Percentiles rank a stretch among this genome's conserved stretches.
Evolutionary conservation across 805 yeast species (phyloP).

Genomic region (Candida glaebosa): DNA sequence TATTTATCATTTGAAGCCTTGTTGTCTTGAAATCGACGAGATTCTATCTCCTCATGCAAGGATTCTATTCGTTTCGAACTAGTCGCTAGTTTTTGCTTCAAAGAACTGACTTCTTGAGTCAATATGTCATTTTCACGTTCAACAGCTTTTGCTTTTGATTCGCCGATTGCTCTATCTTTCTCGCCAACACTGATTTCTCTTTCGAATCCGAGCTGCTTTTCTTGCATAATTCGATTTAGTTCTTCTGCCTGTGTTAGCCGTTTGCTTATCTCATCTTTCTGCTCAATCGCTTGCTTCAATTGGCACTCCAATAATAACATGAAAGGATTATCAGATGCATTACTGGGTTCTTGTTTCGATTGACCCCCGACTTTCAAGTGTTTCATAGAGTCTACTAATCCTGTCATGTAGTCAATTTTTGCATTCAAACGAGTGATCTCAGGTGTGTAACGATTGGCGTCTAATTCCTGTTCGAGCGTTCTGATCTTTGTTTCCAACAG

Average conservation of each 20-base stretch:
- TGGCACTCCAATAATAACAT: conserved; percentile 5
- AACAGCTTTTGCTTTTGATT: conserved; percentile 24
- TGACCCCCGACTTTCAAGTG: not conserved
- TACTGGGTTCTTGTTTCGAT: not conserved
- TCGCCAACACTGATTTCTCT: conserved; percentile 8
- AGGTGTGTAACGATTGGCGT: not conserved
- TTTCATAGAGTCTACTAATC: conserved; percentile 2
- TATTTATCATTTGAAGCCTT: conserved; percentile 19
- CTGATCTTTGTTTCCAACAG: conserved; percentile 6
- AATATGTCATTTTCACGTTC: conserved; percentile 25
- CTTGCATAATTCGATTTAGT: not conserved
- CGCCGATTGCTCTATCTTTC: conserved; percentile 16
- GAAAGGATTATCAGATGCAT: not conserved
- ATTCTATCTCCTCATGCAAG: conserved; percentile 2
- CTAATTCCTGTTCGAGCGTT: not conserved
- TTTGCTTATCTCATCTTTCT: not conserved
- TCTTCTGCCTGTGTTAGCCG: conserved; percentile 1
- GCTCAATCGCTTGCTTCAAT: conserved; percentile 4
- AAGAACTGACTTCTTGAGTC: conserved; percentile 21
- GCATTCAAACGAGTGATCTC: not conserved
- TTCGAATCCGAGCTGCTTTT: conserved; percentile 2
- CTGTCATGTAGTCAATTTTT: conserved; percentile 1
- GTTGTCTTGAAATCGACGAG: not conserved
- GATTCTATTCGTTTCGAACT: not conserved
- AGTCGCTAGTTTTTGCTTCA: conserved; percentile 14